Conservation (phyloP, 2,329 filamentous ascomycete species). For the Bipolaris bicolor region DNA sequence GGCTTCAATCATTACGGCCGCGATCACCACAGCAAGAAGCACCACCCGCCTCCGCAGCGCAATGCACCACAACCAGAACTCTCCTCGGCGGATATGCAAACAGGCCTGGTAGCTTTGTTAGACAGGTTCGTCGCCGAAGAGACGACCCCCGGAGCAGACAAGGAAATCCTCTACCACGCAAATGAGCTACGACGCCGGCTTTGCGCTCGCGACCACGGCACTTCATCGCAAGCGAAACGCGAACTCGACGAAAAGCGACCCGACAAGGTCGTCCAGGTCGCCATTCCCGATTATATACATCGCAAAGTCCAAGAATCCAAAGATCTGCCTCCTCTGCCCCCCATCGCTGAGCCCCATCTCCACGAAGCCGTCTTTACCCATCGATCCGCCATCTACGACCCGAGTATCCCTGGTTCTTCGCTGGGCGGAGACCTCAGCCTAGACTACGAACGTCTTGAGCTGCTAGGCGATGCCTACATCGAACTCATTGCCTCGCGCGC, state of each 20-base stretch:
- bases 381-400: constrained; percentile 34
- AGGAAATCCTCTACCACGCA: constrained; percentile 38
- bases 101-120: constrained; percentile 39
- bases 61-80: constrained; percentile 20
- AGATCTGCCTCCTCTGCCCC: constrained; percentile 64
- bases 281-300: constrained; percentile 37
- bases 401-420: constrained; percentile 22
- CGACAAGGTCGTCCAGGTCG: constrained; percentile 21
- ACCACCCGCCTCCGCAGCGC: constrained; percentile 2
- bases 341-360: constrained; percentile 64
- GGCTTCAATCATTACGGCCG: constrained; percentile 29
- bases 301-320: constrained; percentile 39
- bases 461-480: constrained; percentile 86
- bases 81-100: constrained; percentile 33
- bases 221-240: constrained; percentile 60
- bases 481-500: constrained; percentile 77
- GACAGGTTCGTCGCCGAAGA: constrained; percentile 41
- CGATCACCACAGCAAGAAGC: constrained; percentile 11
- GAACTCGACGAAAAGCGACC: constrained; percentile 40
- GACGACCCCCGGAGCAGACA: constrained; percentile 29
- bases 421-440: constrained; percentile 32
- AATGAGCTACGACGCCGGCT: constrained; percentile 36
- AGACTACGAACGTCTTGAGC: constrained; percentile 83
- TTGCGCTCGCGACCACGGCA: constrained; percentile 34
- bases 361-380: constrained; percentile 72